phyloP scores from a whole-genome alignment of 805 yeast species.

The Sugiyamaella qingdaonensis region DNA sequence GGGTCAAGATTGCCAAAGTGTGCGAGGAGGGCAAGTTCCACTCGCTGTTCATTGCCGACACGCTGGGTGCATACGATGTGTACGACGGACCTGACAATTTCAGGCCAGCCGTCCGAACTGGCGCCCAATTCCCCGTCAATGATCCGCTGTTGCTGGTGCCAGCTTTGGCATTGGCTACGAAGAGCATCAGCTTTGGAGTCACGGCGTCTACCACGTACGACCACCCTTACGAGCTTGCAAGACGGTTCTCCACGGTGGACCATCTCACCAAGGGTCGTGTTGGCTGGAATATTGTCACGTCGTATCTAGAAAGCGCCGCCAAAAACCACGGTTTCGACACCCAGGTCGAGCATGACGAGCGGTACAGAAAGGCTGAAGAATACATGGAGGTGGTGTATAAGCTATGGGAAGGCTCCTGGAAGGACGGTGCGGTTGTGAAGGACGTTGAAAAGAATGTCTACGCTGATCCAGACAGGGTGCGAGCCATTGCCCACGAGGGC shows the following conservation, averaged over 20 bases:
- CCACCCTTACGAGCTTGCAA: constrained; percentile 40
- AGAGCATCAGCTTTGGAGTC: constrained; percentile 39
- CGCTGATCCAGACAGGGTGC: constrained; percentile 36
- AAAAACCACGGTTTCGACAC: constrained; percentile 37
- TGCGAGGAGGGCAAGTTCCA: constrained; percentile 39
- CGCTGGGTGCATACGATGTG: constrained; percentile 40
- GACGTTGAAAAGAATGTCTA: constrained; percentile 24
- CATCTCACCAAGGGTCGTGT: constrained; percentile 42
- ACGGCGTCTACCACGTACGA: constrained; percentile 44
- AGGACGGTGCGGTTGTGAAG: constrained; percentile 39
- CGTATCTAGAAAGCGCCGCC: constrained; percentile 42
- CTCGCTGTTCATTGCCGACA: constrained; percentile 40
- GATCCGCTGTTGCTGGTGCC: constrained; percentile 39
- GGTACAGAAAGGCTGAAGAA: constrained; percentile 41
- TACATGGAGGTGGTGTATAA: constrained; percentile 39
- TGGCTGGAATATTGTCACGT: constrained; percentile 48
- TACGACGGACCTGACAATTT: constrained; percentile 39
- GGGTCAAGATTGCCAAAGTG: constrained; percentile 37
- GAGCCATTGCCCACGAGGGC: constrained; percentile 42
- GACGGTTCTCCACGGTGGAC: constrained; percentile 44
- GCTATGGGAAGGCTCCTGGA: constrained; percentile 42
- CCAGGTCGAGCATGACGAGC: constrained; percentile 39
- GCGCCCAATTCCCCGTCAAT: constrained; percentile 36
- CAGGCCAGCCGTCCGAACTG: constrained; percentile 34
- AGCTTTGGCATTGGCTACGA: constrained; percentile 44